Evolutionary conservation across 768 basidiomycete species (phyloP).

Genomic region (Auriscalpium microsporum): DNA sequence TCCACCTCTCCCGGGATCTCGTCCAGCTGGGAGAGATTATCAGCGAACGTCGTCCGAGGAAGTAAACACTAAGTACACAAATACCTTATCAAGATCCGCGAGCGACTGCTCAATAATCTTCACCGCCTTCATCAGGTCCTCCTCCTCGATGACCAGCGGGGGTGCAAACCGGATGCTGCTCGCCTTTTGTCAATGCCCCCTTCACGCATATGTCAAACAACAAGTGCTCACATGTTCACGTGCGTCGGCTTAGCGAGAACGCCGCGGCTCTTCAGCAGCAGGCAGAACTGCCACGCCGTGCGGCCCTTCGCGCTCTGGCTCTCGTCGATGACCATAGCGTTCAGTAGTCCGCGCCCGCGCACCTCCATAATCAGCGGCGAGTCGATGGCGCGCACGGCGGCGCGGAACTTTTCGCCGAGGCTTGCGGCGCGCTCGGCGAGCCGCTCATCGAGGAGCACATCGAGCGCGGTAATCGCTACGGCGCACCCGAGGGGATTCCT

Average conservation of each 20-base stretch:
- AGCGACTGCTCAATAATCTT: conserved; percentile 69
- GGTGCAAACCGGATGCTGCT: conserved; percentile 91
- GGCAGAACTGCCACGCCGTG: conserved; percentile 93
- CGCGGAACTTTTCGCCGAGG: conserved; percentile 79
- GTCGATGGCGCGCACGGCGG: conserved; percentile 46
- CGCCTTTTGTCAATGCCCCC: not conserved
- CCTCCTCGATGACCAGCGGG: conserved; percentile 88
- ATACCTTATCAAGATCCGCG: conserved; percentile 70
- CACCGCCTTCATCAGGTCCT: conserved; percentile 69
- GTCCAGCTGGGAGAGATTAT: conserved; percentile 28
- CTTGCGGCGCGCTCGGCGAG: conserved; percentile 69
- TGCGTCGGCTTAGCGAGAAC: conserved; percentile 96
- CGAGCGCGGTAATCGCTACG: conserved; percentile 86
- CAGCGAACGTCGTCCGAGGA: not conserved
- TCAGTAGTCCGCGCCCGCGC: conserved; percentile 81
- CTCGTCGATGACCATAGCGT: conserved; percentile 92
- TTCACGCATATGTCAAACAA: not conserved
- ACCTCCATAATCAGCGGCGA: conserved; percentile 71
- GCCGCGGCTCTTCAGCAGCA: conserved; percentile 85
- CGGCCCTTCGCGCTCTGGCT: conserved; percentile 63
- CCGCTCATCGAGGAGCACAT: conserved; percentile 84
- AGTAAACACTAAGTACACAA: conserved; percentile 1
- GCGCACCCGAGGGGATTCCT: conserved; percentile 95
- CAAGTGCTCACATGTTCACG: conserved; percentile 69
- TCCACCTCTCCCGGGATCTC: conserved; percentile 59